These are phyloP conservation scores for Picea mariana DNA, from an alignment of 83 land plant genomes.

Conservation along the genomic window DNA sequence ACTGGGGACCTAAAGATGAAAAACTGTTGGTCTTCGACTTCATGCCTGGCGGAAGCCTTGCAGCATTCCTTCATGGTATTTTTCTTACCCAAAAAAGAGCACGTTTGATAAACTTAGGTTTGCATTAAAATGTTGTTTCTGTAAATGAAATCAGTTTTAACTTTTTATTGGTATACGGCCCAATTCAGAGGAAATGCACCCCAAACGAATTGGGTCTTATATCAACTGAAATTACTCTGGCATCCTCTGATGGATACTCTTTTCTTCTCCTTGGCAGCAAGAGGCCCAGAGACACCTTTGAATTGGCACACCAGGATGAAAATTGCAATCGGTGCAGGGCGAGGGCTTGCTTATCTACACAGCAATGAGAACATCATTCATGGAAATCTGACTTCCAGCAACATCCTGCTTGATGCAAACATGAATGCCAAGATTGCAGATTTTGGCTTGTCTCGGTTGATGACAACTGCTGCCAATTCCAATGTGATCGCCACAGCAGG, in stretches of 20 bases:
- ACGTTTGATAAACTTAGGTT: neutral
- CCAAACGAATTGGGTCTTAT: neutral
- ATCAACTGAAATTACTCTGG: neutral
- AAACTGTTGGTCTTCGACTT: constrained; percentile 92
- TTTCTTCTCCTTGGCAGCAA: constrained; percentile 48
- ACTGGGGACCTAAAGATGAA: constrained; percentile 94
- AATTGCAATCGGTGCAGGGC: constrained; percentile 68
- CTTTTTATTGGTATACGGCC: neutral
- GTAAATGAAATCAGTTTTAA: neutral
- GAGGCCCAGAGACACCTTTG: constrained; percentile 73
- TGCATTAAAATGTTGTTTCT: neutral
- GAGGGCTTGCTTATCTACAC: constrained; percentile 83
- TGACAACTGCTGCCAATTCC: constrained; percentile 84
- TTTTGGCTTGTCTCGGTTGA: constrained; percentile 76
- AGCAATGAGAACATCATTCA: constrained; percentile 63
- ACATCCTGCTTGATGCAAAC: constrained; percentile 67
- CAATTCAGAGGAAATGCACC: neutral
- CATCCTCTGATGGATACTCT: neutral
- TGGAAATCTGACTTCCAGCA: constrained; percentile 87
- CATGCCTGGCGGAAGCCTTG: constrained; percentile 93
- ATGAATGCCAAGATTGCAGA: constrained; percentile 72
- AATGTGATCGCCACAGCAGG: constrained; percentile 89
- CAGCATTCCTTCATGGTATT: constrained; percentile 86
- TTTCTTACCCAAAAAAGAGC: neutral
- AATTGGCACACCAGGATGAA: constrained; percentile 85